phyloP scores from a whole-genome alignment of 306 rosid species.

The Citrullus mucosospermus region DNA sequence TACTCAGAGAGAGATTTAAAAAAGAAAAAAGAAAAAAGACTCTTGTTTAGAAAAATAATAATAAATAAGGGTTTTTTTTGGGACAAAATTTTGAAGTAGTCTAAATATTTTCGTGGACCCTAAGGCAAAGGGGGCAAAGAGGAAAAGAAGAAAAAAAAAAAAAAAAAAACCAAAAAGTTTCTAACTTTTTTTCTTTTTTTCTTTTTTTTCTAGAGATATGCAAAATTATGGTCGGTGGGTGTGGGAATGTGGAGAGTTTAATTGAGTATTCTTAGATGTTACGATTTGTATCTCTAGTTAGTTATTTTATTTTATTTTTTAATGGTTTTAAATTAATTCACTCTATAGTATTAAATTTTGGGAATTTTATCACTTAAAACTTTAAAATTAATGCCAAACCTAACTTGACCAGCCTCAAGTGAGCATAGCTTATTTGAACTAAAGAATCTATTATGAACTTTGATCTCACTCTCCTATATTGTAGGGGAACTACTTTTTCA shows the following conservation, averaged over 20 bases:
- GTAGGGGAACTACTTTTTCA: too few relatives aligned
- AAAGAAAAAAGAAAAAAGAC: neutral
- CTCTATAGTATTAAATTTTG: too few relatives aligned
- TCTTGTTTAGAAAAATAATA: neutral
- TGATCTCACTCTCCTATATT: too few relatives aligned
- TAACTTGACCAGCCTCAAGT: too few relatives aligned
- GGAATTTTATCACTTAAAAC: too few relatives aligned
- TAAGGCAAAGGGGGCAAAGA: neutral
- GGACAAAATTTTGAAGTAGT: neutral
- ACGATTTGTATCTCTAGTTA: neutral
- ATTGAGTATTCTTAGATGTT: neutral
- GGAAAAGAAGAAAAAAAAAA: neutral
- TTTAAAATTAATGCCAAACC: too few relatives aligned
- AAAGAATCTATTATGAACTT: too few relatives aligned
- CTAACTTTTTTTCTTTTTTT: neutral
- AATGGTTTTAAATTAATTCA: too few relatives aligned
- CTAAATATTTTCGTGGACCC: neutral
- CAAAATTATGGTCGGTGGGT: slow-evolving; percentile 1
- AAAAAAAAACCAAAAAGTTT: neutral
- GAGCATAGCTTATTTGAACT: too few relatives aligned
- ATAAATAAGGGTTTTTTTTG: neutral
- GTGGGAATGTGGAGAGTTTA: neutral
- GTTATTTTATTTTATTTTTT: neutral
- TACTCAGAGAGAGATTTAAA: neutral
- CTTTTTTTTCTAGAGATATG: neutral